Conservation (phyloP, 352 stramenopile genomes). For the Phytophthora sojae region DNA sequence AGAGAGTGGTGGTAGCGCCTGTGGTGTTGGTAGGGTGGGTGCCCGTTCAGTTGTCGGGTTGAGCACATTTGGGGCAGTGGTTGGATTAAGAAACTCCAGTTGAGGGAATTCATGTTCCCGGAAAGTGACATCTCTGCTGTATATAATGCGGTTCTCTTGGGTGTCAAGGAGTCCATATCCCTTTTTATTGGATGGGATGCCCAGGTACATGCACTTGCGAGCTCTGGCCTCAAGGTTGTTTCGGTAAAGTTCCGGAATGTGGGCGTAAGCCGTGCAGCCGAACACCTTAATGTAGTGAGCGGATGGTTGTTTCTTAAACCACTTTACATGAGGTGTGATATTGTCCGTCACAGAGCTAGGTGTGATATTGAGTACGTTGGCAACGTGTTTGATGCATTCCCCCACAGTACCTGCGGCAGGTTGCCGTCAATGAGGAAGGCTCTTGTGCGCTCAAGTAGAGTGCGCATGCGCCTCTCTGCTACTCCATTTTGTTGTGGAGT, state of each 20-base stretch:
- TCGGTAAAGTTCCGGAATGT: constrained; percentile 7
- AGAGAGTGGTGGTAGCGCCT: neutral
- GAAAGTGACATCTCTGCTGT: constrained; percentile 18
- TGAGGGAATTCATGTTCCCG: constrained; percentile 9
- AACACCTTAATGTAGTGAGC: constrained; percentile 22
- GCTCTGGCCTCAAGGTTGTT: constrained; percentile 12
- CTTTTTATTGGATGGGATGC: constrained; percentile 24
- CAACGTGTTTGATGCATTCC: constrained; percentile 7
- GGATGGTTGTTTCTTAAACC: constrained; percentile 13
- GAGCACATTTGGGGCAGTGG: neutral
- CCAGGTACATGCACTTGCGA: constrained; percentile 18
- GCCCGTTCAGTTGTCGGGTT: neutral
- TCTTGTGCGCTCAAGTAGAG: constrained; percentile 24
- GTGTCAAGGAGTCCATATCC: constrained; percentile 14
- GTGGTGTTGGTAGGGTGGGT: constrained; percentile 2
- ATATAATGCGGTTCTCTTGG: constrained; percentile 18
- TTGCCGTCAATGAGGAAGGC: constrained; percentile 27
- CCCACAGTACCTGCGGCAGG: neutral
- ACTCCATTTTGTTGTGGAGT: constrained; percentile 34
- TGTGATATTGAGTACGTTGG: constrained; percentile 19
- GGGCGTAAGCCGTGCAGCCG: constrained; percentile 14
- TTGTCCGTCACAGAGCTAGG: constrained; percentile 23
- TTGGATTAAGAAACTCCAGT: constrained; percentile 4
- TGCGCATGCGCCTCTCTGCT: constrained; percentile 34
- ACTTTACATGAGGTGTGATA: constrained; percentile 19